Evolutionary conservation across 106 monocot genomes (phyloP).

Genomic region (Dioscorea alata): DNA sequence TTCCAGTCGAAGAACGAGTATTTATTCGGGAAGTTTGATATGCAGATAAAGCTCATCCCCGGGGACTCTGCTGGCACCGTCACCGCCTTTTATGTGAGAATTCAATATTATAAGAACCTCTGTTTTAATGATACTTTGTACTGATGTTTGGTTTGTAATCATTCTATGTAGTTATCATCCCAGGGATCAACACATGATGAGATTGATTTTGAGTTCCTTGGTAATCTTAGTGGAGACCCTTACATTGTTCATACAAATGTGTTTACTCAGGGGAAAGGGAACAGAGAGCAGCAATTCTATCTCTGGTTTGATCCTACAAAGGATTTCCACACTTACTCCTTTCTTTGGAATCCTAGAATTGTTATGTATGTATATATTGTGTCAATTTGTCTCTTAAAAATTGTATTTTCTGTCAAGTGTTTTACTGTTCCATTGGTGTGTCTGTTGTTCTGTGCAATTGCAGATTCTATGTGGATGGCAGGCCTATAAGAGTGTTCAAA

Average conservation of each 20-base stretch:
- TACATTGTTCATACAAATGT: constrained; percentile 46
- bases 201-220: constrained; percentile 50
- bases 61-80: constrained; percentile 49
- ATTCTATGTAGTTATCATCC: constrained; percentile 26
- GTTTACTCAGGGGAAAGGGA: constrained; percentile 37
- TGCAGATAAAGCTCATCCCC: constrained; percentile 42
- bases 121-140: no score
- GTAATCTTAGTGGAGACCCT: constrained; percentile 35
- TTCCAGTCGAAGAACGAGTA: constrained; percentile 39
- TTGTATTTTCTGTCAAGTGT: no score
- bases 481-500: constrained; percentile 51
- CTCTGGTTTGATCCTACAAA: constrained; percentile 52
- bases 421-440: no score
- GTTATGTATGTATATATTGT: constrained; percentile 18
- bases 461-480: constrained; percentile 60
- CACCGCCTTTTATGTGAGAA: constrained; percentile 34
- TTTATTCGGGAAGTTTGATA: constrained; percentile 35
- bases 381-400: no score
- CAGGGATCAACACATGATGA: constrained; percentile 40
- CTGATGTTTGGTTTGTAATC: not conserved
- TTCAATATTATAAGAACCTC: not conserved
- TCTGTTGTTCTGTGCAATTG: constrained; percentile 29
- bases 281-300: constrained; percentile 46
- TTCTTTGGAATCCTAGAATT: constrained; percentile 36
- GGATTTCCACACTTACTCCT: constrained; percentile 43